Evolutionary conservation across 129 eudicot genomes (phyloP), one percentile per base, ranked within the genome.

Genomic region (Helianthus tuberosus): DNA sequence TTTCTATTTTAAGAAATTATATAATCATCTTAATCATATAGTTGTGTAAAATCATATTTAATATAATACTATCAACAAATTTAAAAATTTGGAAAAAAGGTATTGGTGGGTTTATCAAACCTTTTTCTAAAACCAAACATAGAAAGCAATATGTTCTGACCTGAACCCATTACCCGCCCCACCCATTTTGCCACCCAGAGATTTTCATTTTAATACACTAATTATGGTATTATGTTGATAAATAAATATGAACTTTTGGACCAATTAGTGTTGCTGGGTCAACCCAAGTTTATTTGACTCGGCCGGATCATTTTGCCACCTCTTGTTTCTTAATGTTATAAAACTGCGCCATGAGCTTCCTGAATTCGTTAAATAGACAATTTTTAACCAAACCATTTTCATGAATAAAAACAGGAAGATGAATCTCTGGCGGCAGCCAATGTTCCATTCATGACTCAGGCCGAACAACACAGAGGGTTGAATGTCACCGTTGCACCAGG

Each of bases 391-490:
- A 3, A 58, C 36, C 2, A 5, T 8, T 72, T 65, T 64, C 51
- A 43, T 6, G 35, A 68, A 54, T 32, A 70, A 57, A 64, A 71
- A 47, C 89, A 89, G 96, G 96, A 89, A 78, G 88, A 82, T 44
- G 96, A 86, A 76, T 77, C 92, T 72, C 72, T 83, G 61, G 88
- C 85, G 17, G 88, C 84, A 55, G 52, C 82, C 14, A 90, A 87
- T 76, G 90, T 89, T 65, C 90, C 96, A 32, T 87, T 82, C 71
- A 83, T 89, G 88, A 64, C 85, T 53, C 92, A 82, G 65, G 79
- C 88, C 20, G 96, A 83, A 59, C 92, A 87, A 57, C 90, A 73
- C 36, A 80, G 92, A 72, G 88, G 88, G 55, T 62, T 87, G 72
- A 88, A 89, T 32, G 87, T 85, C 77, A 87, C 88, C 23, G 73